A percentile compares a stretch with the other conserved stretches of the same genome.
Evolutionary conservation across 1,284 basidiomycete genomes (phyloP).

Genomic region (Fomitopsis pinicola): DNA sequence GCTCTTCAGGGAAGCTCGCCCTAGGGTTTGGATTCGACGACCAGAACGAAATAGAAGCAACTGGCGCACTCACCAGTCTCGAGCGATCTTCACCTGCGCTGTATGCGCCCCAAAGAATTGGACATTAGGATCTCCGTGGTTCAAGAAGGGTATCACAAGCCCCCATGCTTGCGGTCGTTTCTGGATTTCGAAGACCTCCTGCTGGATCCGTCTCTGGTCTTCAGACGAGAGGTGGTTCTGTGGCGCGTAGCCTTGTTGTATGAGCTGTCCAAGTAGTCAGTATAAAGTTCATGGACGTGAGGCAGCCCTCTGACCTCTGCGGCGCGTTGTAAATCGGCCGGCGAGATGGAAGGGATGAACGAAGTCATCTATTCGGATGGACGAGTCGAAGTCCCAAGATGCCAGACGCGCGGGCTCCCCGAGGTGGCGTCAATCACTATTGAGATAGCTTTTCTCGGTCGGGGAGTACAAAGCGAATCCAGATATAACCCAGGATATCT

Average conservation of each 20-base stretch:
- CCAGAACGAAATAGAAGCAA: background rate
- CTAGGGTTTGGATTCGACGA: conserved; percentile 29
- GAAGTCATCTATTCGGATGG: background rate
- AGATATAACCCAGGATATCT: no score
- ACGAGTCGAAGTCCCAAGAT: background rate
- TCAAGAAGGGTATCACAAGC: conserved; percentile 67
- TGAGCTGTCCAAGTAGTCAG: conserved; percentile 33
- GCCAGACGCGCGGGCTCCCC: no score
- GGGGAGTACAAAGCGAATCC: no score
- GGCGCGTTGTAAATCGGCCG: background rate
- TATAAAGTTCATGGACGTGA: no score
- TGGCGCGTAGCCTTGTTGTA: conserved; percentile 60
- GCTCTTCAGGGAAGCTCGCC: conserved; percentile 56
- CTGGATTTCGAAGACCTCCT: conserved; percentile 72
- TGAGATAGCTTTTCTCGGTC: no score
- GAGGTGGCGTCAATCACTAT: no score
- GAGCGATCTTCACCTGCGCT: conserved; percentile 84
- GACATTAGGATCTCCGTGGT: conserved; percentile 71
- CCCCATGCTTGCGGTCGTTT: conserved; percentile 75
- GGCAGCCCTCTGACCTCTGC: background rate
- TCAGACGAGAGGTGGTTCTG: conserved; percentile 46
- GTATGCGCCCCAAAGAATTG: conserved; percentile 93
- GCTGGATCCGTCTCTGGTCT: conserved; percentile 59
- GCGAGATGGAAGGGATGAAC: background rate
- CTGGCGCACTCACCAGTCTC: conserved; percentile 67